Conservation (phyloP, 2,329 filamentous ascomycete genomes). For the Aspergillus sergii region DNA sequence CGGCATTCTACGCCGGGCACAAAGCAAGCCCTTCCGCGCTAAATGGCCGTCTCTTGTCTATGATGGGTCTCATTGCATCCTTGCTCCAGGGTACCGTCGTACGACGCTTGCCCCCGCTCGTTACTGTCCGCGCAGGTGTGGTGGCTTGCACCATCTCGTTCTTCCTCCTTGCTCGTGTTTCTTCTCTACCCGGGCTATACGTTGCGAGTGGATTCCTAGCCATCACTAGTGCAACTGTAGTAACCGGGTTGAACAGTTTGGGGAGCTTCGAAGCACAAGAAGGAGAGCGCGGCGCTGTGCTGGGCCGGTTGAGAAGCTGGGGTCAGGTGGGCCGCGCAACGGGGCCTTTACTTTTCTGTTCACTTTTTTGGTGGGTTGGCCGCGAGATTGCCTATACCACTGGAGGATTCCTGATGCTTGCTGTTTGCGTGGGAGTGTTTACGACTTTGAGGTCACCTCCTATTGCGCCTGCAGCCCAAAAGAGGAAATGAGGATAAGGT, state of each 20-base stretch:
- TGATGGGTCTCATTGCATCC: slow-evolving; percentile 87
- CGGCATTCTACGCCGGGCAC: slow-evolving; percentile 81
- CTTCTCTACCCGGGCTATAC: slow-evolving; percentile 72
- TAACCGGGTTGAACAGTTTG: slow-evolving; percentile 88
- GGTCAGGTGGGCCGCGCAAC: slow-evolving; percentile 87
- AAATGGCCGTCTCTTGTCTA: slow-evolving; percentile 84
- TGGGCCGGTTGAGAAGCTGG: slow-evolving; percentile 77
- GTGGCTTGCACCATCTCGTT: slow-evolving; percentile 78
- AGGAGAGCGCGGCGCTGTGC: slow-evolving; percentile 78
- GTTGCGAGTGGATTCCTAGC: slow-evolving; percentile 80
- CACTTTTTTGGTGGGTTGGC: slow-evolving; percentile 97
- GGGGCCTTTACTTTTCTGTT: slow-evolving; percentile 88
- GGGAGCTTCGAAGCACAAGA: slow-evolving; percentile 85
- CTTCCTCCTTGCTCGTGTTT: slow-evolving; percentile 71
- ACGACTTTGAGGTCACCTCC: slow-evolving; percentile 68
- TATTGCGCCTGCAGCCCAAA: not conserved
- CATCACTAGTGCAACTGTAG: slow-evolving; percentile 89
- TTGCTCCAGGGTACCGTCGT: slow-evolving; percentile 93
- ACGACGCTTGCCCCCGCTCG: slow-evolving; percentile 76
- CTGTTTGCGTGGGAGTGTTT: slow-evolving; percentile 72
- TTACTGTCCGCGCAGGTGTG: slow-evolving; percentile 78
- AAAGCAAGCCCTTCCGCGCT: slow-evolving; percentile 61
- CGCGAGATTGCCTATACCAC: slow-evolving; percentile 80
- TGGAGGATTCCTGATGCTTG: slow-evolving; percentile 78
- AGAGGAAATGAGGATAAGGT: not conserved